phyloP scores from a whole-genome alignment of 345 rosid species.

The Euphorbia lathyris region DNA sequence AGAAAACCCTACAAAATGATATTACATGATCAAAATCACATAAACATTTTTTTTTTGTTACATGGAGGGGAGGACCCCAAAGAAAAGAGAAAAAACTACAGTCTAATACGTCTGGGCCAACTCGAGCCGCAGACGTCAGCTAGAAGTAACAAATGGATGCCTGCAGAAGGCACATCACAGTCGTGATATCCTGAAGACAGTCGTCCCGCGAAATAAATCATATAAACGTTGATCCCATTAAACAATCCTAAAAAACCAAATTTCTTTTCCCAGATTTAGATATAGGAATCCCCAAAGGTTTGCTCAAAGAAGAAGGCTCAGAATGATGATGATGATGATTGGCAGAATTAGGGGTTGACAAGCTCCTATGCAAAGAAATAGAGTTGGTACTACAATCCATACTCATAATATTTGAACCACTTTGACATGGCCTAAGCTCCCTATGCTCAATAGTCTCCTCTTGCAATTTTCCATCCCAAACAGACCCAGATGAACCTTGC shows the following conservation, averaged over 20 bases:
- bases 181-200: no score
- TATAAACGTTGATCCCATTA: no score
- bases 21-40: no score
- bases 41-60: no score
- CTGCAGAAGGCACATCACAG: no score
- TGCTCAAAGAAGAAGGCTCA: not conserved
- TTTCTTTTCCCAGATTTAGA: slow-evolving; percentile 5
- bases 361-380: slow-evolving; percentile 19
- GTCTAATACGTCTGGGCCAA: no score
- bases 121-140: no score
- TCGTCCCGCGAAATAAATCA: no score
- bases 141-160: no score
- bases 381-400: slow-evolving; percentile 12
- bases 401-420: slow-evolving; percentile 4
- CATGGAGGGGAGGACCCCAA: no score
- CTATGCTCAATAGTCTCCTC: slow-evolving; percentile 13
- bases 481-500: slow-evolving; percentile 31
- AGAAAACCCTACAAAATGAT: no score
- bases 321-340: not conserved
- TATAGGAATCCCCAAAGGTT: not conserved
- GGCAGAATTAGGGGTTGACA: slow-evolving; percentile 11
- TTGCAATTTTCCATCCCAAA: slow-evolving; percentile 23
- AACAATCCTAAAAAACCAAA: not conserved
- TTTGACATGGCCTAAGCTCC: slow-evolving; percentile 30
- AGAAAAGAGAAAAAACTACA: no score